Evolutionary conservation across 2,329 filamentous ascomycete species (phyloP).

Genomic region (Aureobasidium sp.): DNA sequence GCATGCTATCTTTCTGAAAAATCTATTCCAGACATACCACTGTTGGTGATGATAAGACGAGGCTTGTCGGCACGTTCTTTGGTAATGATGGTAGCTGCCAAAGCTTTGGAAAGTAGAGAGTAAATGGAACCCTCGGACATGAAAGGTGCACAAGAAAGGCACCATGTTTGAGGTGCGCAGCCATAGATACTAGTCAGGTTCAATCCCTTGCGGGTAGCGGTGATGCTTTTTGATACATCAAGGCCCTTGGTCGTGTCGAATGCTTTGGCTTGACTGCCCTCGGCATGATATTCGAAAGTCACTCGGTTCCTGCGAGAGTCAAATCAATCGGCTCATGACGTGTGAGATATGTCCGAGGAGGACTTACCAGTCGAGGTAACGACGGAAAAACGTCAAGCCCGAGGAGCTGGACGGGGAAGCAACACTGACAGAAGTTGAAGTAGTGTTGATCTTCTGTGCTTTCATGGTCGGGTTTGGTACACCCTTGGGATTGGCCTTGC

Average conservation of each 20-base stretch:
- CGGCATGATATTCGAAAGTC: constrained; percentile 58
- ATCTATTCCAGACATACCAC: neutral
- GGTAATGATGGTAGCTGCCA: constrained; percentile 15
- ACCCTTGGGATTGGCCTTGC: constrained; percentile 35
- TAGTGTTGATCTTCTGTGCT: constrained; percentile 32
- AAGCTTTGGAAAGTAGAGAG: constrained; percentile 40
- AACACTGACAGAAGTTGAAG: constrained; percentile 28
- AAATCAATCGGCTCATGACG: too few species aligned
- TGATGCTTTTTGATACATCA: constrained; percentile 45
- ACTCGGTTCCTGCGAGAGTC: constrained; percentile 42
- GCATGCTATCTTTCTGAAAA: neutral
- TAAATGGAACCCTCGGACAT: constrained; percentile 49
- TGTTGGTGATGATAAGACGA: constrained; percentile 54
- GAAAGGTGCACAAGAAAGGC: constrained; percentile 50
- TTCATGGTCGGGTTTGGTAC: constrained; percentile 38
- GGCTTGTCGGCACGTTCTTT: constrained; percentile 10
- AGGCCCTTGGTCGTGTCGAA: constrained; percentile 47
- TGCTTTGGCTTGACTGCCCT: constrained; percentile 39
- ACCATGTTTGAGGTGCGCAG: constrained; percentile 55
- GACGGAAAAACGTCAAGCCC: constrained; percentile 13
- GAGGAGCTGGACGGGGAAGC: constrained; percentile 16
- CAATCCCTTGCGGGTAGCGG: constrained; percentile 44
- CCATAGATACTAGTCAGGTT: constrained; percentile 48
- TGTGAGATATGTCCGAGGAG: neutral
- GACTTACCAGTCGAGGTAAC: constrained; percentile 46